Conservation (phyloP, 495 filamentous ascomycete genomes). For the Collariella sp. region DNA sequence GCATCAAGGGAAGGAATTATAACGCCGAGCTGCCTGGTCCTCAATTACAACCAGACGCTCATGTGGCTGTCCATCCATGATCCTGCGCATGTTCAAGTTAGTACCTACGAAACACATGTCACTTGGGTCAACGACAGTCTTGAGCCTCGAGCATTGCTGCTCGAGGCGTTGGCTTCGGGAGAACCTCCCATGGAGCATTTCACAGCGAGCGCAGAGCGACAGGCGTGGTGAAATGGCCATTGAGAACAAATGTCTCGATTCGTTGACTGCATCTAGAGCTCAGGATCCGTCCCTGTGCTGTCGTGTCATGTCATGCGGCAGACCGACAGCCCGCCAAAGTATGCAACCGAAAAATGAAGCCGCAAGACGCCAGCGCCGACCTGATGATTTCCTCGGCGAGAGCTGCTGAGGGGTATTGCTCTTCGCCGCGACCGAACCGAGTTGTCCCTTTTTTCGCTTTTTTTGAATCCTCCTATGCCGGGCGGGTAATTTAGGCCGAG, state of each 20-base stretch:
- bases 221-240: conserved; percentile 51
- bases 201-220: conserved; percentile 40
- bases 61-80: neutral
- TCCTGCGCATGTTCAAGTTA: conserved; percentile 7
- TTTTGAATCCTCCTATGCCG: conserved; percentile 2
- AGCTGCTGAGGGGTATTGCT: conserved; percentile 13
- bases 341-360: conserved; percentile 17
- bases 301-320: conserved; percentile 4
- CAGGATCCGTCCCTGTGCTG: conserved; percentile 17
- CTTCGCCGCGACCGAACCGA: conserved; percentile 11
- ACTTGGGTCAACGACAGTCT: conserved; percentile 6
- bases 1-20: neutral
- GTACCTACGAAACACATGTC: conserved; percentile 2
- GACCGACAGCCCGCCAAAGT: conserved; percentile 13
- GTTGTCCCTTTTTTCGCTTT: conserved; percentile 10
- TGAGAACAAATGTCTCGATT: conserved; percentile 43
- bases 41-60: neutral
- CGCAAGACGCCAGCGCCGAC: conserved; percentile 26
- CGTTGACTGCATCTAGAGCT: conserved; percentile 25
- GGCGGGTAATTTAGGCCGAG: conserved; percentile 16
- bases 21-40: conserved; percentile 1
- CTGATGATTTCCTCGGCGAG: conserved; percentile 11
- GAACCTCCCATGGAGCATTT: conserved; percentile 57
- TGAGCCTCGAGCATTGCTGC: conserved; percentile 15
- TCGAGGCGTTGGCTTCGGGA: conserved; percentile 43